Conservation (phyloP, 2,329 filamentous ascomycete genomes). For the Escovopsis weberi region DNA sequence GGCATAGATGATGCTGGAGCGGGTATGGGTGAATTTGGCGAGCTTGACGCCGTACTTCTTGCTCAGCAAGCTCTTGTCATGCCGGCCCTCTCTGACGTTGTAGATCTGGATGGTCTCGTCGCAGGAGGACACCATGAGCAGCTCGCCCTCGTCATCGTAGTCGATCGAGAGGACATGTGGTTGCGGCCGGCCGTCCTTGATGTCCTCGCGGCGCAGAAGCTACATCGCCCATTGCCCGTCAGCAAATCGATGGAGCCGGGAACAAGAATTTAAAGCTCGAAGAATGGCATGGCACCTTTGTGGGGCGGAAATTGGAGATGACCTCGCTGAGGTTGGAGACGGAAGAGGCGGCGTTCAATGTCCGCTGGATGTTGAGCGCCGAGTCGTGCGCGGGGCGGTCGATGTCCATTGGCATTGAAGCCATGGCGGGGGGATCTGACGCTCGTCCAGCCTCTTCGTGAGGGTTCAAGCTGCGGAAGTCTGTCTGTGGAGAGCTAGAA, state of each 20-base stretch:
- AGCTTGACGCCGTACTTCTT: conserved; percentile 96
- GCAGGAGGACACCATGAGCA: conserved; percentile 78
- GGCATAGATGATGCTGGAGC: conserved; percentile 83
- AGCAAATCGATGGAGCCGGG: too few relatives aligned
- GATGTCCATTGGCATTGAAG: conserved; percentile 43
- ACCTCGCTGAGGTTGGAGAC: conserved; percentile 63
- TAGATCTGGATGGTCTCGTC: conserved; percentile 95
- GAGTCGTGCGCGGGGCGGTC: conserved; percentile 29
- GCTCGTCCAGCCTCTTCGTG: not conserved
- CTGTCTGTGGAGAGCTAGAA: not conserved
- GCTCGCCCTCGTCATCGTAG: conserved; percentile 90
- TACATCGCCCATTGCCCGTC: conserved; percentile 4
- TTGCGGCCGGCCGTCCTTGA: conserved; percentile 35
- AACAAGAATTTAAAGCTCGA: too few relatives aligned
- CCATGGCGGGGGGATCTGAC: conserved; percentile 21
- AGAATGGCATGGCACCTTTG: conserved; percentile 42
- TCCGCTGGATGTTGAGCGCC: conserved; percentile 36
- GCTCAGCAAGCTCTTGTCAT: conserved; percentile 77
- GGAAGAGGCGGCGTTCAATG: conserved; percentile 26
- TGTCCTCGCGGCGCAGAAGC: conserved; percentile 45
- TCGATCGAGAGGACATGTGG: conserved; percentile 77
- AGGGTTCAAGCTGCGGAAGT: not conserved
- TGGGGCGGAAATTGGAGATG: conserved; percentile 62
- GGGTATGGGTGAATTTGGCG: conserved; percentile 85
- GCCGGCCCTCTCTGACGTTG: conserved; percentile 79